Evolutionary conservation across 2,329 filamentous ascomycete genomes (phyloP).

Genomic region (Sarocladiaceae sp.): DNA sequence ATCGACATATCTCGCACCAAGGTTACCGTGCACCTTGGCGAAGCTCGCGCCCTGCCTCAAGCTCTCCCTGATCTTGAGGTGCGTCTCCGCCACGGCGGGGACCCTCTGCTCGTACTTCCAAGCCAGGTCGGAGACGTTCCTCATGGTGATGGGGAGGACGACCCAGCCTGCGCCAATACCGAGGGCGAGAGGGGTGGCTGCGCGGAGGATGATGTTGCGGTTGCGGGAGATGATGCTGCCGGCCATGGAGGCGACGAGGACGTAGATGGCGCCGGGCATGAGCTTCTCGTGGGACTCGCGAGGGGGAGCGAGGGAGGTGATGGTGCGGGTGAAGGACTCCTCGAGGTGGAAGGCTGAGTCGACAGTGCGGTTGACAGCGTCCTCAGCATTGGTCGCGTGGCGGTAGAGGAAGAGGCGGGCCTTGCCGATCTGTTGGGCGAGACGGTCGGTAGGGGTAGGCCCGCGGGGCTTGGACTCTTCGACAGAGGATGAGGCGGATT

Average conservation of each 20-base stretch:
- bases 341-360: slow-evolving; percentile 79
- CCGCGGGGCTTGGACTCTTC: slow-evolving; percentile 31
- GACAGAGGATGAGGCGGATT: slow-evolving; percentile 14
- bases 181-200: slow-evolving; percentile 68
- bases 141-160: slow-evolving; percentile 82
- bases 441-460: slow-evolving; percentile 82
- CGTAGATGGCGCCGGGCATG: slow-evolving; percentile 85
- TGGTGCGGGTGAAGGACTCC: slow-evolving; percentile 79
- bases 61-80: slow-evolving; percentile 64
- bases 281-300: slow-evolving; percentile 82
- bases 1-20: slow-evolving; percentile 67
- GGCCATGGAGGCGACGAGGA: slow-evolving; percentile 90
- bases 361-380: slow-evolving; percentile 75
- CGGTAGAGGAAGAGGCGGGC: slow-evolving; percentile 75
- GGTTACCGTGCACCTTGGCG: slow-evolving; percentile 65
- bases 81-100: slow-evolving; percentile 75
- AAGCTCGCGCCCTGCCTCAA: slow-evolving; percentile 65
- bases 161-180: slow-evolving; percentile 79
- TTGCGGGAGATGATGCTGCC: slow-evolving; percentile 87
- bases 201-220: slow-evolving; percentile 76
- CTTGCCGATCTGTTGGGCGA: slow-evolving; percentile 74
- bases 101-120: slow-evolving; percentile 93
- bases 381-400: slow-evolving; percentile 68
- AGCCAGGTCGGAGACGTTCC: slow-evolving; percentile 76
- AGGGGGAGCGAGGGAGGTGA: slow-evolving; percentile 81